These are phyloP conservation scores for Arthrobotrys conoides DNA, from an alignment of 2,329 filamentous ascomycete genomes.

Conservation along the genomic window DNA sequence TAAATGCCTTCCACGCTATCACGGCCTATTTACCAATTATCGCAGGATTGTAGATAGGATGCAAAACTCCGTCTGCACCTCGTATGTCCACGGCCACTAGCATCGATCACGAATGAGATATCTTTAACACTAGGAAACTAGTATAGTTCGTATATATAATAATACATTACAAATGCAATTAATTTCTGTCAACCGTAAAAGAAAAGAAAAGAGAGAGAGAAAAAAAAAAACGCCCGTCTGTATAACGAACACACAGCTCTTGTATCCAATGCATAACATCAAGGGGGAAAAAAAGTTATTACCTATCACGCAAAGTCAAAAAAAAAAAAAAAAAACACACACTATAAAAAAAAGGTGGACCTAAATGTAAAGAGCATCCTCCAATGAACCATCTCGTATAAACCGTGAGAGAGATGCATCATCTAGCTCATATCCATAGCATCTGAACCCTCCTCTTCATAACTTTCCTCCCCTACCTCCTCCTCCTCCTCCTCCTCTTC, in stretches of 20 bases:
- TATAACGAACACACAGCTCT: slow-evolving; percentile 11
- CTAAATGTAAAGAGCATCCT: no score
- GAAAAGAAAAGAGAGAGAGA: background rate
- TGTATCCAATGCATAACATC: slow-evolving; percentile 13
- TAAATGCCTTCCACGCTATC: no score
- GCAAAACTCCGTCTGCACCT: no score
- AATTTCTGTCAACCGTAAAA: background rate
- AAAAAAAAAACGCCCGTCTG: background rate
- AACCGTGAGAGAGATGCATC: background rate
- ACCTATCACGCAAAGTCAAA: background rate
- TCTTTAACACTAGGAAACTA: no score
- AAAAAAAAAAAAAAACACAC: background rate
- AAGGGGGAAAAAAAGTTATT: no score
- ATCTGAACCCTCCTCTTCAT: background rate
- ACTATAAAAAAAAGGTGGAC: background rate
- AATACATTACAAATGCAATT: background rate
- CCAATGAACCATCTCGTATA: background rate
- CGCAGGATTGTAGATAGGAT: no score
- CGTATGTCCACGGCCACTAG: no score
- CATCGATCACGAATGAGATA: no score
- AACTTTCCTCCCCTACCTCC: slow-evolving; percentile 53
- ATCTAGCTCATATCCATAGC: slow-evolving; percentile 57
- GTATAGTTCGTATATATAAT: no score
- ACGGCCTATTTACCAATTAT: no score
- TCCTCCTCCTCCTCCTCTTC: slow-evolving; percentile 63